Evolutionary conservation across 306 rosid species (phyloP), one percentile per base, ranked within the genome.

Genomic region (Citrullus amarus): DNA sequence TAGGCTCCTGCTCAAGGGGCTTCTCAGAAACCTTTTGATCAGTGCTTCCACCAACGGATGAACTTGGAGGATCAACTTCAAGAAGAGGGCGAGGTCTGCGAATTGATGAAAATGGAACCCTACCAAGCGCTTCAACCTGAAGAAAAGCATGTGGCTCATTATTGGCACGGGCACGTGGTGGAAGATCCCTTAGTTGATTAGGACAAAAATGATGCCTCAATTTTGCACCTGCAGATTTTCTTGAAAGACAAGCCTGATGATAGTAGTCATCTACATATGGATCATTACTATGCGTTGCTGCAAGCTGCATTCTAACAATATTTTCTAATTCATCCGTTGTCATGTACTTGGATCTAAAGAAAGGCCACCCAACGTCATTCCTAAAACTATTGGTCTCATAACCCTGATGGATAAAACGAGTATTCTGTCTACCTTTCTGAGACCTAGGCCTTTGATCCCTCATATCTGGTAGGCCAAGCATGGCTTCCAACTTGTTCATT

Each of bases 31-130:
- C 82, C 78, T 84, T 92, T 75, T 93, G 96, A 57, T 93, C 97
- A 51, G 86, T 63, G 79, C 84, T 83, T 48, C 87, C 84, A 50
- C 82, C 81, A 71, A 80, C 80, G 30, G 89, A 88, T 38, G 91
- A 83, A 82, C 85, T 92, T 59, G 97, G 91, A 69, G 97, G 84
- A 79, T 96, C 99, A 81, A 96, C 96, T 87, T 96, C 99, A 66
- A 96, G 88, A 69, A 96, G 99, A 80, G 99, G 99, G 38, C 99
- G 99, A 50, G 99, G 99, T 86, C 99, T 88, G 63, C 96, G 98
- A 83, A 96, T 91, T 80, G 99, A 96, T 48, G 99, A 96, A 86
- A 96, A 96, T 6, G 98, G 98, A 85, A 96, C 95, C 84, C 99
- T 91, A 78, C 99, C 99, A 79, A 93, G 88, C 69, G 99, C 99